Evolutionary conservation across 2,329 filamentous ascomycete species (phyloP).

Genomic region (Aspergillus glaucus): DNA sequence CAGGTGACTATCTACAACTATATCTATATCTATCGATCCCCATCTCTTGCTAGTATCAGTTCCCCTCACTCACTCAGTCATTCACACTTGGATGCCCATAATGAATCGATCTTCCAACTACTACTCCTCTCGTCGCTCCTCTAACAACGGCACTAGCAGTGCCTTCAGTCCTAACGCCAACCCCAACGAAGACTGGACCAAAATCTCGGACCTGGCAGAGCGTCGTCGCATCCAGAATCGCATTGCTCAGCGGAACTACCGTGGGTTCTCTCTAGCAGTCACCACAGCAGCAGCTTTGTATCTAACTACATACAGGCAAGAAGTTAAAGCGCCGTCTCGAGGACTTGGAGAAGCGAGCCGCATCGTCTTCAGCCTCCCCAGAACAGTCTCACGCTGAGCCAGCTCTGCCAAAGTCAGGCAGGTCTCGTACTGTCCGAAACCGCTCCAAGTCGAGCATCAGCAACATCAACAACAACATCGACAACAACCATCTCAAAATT

Average conservation of each 20-base stretch:
- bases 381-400: conserved; percentile 51
- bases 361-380: conserved; percentile 55
- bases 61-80: background rate
- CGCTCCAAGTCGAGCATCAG: background rate
- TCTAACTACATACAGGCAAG: conserved; percentile 44
- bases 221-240: conserved; percentile 92
- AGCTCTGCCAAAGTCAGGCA: conserved; percentile 14
- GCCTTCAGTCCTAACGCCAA: conserved; percentile 92
- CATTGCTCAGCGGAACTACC: conserved; percentile 96
- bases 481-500: conserved; percentile 8
- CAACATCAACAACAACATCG: conserved; percentile 14
- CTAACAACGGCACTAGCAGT: conserved; percentile 75
- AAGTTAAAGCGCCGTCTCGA: conserved; percentile 63
- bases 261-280: conserved; percentile 47
- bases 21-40: background rate
- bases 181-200: conserved; percentile 97
- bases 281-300: background rate
- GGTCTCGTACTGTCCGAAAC: too few relatives aligned
- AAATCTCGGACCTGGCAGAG: conserved; percentile 95
- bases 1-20: background rate
- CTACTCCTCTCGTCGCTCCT: conserved; percentile 44
- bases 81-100: conserved; percentile 1
- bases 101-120: conserved; percentile 30
- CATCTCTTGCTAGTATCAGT: background rate
- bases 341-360: conserved; percentile 57